Base-by-base conservation (phyloP, 805 yeast species). In the Yarrowia deformans region DNA sequence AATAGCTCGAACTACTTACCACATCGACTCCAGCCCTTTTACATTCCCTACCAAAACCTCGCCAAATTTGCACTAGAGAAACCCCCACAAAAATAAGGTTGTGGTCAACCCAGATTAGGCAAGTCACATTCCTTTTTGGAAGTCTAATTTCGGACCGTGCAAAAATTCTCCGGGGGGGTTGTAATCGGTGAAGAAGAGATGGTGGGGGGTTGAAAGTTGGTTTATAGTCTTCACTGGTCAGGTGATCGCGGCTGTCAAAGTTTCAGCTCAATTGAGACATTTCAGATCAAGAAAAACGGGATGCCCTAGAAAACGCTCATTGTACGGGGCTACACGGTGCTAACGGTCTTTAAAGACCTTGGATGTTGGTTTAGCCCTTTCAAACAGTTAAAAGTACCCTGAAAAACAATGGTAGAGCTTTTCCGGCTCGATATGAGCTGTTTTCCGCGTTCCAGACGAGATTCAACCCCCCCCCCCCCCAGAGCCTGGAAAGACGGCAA, bases 41-140 rank as follows among this genome's bases (percentile, higher is more conserved):
- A 10, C 9, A 4, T 16, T 12, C 13, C 5, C 42, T 10, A 39
- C 29, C 2, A 23, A 23, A 23, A 23, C 29, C 29, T 23, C 3
- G 29, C 37, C 37, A 34, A 14, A 16, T 16, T 16, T 40, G 29
- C 29, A 23, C 29, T 23, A 4, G 29, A 23, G 16, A 42, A 35
- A 1, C 1, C 46, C 19, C 46, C 23, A n/a, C 23, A 16, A 7
- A 49, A 49, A 46, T 49, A 49, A 49, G 39, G 19, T 49, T 49
- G 19, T 16, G 19, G 39, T 32, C 39, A 8, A 52, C 32, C 42
- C 58, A 39, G 58, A 52, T 52, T 52, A 52, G 58, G 58, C 58
- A 52, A 52, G 58, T 52, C 16, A 19, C 58, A 52, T 52, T 52
- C 39, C 23, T 32, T 49, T 49, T 32, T 32, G 39, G 8, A 49